Conservation (phyloP, 805 yeast genomes). For the Teunomyces tritomae region DNA sequence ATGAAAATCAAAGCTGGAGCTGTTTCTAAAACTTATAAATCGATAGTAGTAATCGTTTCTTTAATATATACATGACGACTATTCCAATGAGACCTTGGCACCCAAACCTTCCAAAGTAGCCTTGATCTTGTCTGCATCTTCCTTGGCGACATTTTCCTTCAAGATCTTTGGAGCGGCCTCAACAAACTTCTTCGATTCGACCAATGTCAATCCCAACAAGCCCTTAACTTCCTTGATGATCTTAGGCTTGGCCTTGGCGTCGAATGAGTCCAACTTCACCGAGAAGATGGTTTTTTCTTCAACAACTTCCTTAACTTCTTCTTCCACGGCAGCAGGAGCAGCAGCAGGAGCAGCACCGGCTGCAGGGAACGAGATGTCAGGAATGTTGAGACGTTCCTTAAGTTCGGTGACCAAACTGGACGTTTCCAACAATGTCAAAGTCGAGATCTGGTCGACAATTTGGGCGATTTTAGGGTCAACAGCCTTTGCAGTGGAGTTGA, state of each 20-base stretch:
- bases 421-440: conserved; percentile 89
- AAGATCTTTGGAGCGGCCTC: conserved; percentile 95
- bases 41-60: no score
- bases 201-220: conserved; percentile 85
- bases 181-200: conserved; percentile 96
- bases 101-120: conserved; percentile 90
- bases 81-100: conserved; percentile 89
- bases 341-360: conserved; percentile 55
- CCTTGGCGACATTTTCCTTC: conserved; percentile 95
- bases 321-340: conserved; percentile 70
- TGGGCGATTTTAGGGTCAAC: conserved; percentile 85
- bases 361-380: conserved; percentile 87
- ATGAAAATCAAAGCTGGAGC: no score
- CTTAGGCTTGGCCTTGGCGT: conserved; percentile 94
- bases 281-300: conserved; percentile 94
- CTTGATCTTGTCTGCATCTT: conserved; percentile 96
- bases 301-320: conserved; percentile 68
- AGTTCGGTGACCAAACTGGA: conserved; percentile 80
- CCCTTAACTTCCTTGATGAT: conserved; percentile 95
- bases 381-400: conserved; percentile 80
- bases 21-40: no score
- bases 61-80: conserved; percentile 17
- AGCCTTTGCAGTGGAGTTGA: conserved; percentile 43
- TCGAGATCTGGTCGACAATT: conserved; percentile 88
- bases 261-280: conserved; percentile 89